phyloP scores from a whole-genome alignment of 805 yeast species.

The Candida stauntonica region DNA sequence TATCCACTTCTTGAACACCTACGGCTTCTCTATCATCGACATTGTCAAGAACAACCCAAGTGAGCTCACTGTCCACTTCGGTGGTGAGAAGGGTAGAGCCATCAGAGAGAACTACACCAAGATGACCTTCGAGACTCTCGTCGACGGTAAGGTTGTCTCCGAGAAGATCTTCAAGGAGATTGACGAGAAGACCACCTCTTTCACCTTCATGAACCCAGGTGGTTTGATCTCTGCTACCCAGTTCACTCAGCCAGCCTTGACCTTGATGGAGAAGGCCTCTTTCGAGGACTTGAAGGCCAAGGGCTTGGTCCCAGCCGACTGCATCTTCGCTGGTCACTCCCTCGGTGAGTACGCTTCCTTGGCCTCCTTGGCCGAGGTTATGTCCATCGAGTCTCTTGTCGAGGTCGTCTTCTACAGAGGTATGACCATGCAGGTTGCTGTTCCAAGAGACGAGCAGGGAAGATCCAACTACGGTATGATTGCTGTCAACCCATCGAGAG shows the following conservation, averaged over 20 bases:
- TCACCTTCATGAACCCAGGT: conserved; percentile 86
- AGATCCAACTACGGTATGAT: conserved; percentile 99
- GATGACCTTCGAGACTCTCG: conserved; percentile 96
- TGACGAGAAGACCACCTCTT: conserved; percentile 73
- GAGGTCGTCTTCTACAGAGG: conserved; percentile 99
- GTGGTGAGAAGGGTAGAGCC: conserved; percentile 95
- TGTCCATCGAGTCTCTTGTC: conserved; percentile 96
- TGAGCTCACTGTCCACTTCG: conserved; percentile 92
- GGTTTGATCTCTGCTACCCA: conserved; percentile 98
- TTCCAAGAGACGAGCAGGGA: conserved; percentile 92
- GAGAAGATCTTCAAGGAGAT: conserved; percentile 96
- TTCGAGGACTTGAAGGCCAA: conserved; percentile 95
- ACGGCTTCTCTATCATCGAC: conserved; percentile 95
- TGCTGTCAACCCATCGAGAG: conserved; percentile 96
- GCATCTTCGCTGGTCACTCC: conserved; percentile 98
- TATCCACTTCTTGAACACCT: conserved; percentile 82
- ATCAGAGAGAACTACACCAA: conserved; percentile 92
- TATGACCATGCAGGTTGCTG: conserved; percentile 99
- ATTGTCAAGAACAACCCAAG: conserved; percentile 95
- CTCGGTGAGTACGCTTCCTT: conserved; percentile 98
- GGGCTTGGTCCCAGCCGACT: conserved; percentile 91
- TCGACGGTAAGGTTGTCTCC: conserved; percentile 75
- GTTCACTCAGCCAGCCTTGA: conserved; percentile 98
- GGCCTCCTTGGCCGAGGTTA: conserved; percentile 94
- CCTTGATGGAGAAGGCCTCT: conserved; percentile 98